Evolutionary conservation across 495 filamentous ascomycete genomes (phyloP).

Genomic region (Aspergillus carlsbadensis): DNA sequence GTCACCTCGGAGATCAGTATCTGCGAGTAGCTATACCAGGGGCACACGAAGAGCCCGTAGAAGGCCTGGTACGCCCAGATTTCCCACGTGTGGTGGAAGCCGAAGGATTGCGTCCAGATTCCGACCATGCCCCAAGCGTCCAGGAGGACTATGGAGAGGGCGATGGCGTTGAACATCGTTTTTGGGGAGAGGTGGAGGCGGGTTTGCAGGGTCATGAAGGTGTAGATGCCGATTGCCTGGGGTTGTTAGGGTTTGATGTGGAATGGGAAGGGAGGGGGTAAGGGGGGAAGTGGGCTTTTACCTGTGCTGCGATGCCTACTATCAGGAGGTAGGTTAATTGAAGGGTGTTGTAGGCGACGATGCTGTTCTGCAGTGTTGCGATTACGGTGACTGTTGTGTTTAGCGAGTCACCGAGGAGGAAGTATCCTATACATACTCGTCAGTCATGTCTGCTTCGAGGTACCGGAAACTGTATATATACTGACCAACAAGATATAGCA

Average conservation of each 20-base stretch:
- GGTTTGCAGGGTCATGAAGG: slow-evolving; percentile 58
- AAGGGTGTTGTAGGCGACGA: slow-evolving; percentile 61
- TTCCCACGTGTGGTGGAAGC: slow-evolving; percentile 63
- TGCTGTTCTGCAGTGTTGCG: slow-evolving; percentile 58
- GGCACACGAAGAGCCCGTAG: slow-evolving; percentile 65
- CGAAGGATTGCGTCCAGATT: slow-evolving; percentile 61
- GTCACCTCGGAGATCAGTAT: slow-evolving; percentile 69
- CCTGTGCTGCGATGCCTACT: slow-evolving; percentile 61
- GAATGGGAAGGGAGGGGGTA: neutral
- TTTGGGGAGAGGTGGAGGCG: slow-evolving; percentile 54
- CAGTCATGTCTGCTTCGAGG: neutral
- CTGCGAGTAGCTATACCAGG: slow-evolving; percentile 68
- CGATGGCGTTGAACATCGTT: slow-evolving; percentile 62
- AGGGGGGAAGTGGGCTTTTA: slow-evolving; percentile 11
- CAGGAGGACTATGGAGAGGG: slow-evolving; percentile 55
- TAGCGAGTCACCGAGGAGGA: slow-evolving; percentile 62
- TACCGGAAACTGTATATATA: too few relatives aligned
- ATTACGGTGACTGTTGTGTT: slow-evolving; percentile 70
- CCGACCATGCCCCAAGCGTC: slow-evolving; percentile 69
- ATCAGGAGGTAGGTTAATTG: slow-evolving; percentile 61
- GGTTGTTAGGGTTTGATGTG: neutral
- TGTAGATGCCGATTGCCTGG: slow-evolving; percentile 57
- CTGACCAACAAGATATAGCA: slow-evolving; percentile 60
- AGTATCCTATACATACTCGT: slow-evolving; percentile 51
- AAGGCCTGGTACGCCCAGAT: slow-evolving; percentile 63